Conservation (phyloP, 2,329 filamentous ascomycete species). For the Epicoccum nigrum region DNA sequence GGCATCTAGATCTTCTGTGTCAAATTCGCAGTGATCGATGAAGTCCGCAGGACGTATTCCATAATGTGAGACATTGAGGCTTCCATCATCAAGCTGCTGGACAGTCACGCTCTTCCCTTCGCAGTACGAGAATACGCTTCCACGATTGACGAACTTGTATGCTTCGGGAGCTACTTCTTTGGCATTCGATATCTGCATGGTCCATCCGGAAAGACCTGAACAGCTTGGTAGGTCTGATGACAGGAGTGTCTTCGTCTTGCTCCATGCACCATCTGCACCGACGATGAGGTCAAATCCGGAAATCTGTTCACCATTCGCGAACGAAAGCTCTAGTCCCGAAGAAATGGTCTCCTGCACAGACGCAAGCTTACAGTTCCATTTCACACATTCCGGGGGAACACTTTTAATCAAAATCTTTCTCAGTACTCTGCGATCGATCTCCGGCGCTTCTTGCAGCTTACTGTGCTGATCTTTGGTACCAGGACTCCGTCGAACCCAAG, state of each 20-base stretch:
- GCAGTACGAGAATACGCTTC: slow-evolving; percentile 38
- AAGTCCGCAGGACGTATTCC: slow-evolving; percentile 32
- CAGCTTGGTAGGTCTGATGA: slow-evolving; percentile 43
- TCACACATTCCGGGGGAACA: slow-evolving; percentile 29
- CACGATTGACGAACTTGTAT: slow-evolving; percentile 44
- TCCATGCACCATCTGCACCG: slow-evolving; percentile 54
- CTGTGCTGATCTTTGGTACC: slow-evolving; percentile 18
- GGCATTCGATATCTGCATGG: slow-evolving; percentile 38
- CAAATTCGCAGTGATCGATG: slow-evolving; percentile 24
- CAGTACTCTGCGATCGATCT: slow-evolving; percentile 34
- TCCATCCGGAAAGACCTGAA: slow-evolving; percentile 45
- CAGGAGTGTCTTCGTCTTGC: slow-evolving; percentile 45
- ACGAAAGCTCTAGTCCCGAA: slow-evolving; percentile 25
- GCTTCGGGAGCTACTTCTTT: slow-evolving; percentile 33
- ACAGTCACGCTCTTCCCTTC: slow-evolving; percentile 36
- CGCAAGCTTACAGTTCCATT: slow-evolving; percentile 31
- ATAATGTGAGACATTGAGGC: slow-evolving; percentile 37
- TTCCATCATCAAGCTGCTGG: slow-evolving; percentile 44
- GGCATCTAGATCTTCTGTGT: slow-evolving; percentile 25
- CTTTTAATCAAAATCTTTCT: slow-evolving; percentile 31
- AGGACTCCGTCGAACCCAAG: slow-evolving; percentile 27
- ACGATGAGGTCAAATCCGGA: slow-evolving; percentile 51
- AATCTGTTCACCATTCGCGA: slow-evolving; percentile 35
- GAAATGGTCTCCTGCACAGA: slow-evolving; percentile 21
- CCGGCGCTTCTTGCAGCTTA: slow-evolving; percentile 27